Evolutionary conservation across 2,329 filamentous ascomycete genomes (phyloP).

Genomic region (Neopestalotiopsis sp.): DNA sequence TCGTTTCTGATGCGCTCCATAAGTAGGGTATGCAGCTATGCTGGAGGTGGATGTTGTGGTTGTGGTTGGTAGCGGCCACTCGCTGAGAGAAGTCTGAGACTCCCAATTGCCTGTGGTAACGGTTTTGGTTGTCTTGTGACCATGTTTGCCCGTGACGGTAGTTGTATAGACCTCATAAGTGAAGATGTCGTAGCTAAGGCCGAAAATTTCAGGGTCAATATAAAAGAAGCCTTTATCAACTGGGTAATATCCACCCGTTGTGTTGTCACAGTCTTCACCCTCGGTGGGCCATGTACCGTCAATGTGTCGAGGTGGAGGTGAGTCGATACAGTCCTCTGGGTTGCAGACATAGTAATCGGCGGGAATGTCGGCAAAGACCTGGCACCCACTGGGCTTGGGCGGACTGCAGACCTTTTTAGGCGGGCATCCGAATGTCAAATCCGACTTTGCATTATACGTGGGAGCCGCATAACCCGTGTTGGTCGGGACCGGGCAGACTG

Average conservation of each 20-base stretch:
- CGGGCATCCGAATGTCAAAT: conserved; percentile 58
- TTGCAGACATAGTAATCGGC: conserved; percentile 51
- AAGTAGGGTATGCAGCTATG: conserved; percentile 22
- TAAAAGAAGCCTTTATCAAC: conserved; percentile 65
- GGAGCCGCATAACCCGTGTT: conserved; percentile 32
- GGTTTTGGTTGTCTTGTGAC: conserved; percentile 39
- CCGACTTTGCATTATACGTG: conserved; percentile 40
- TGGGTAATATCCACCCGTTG: conserved; percentile 59
- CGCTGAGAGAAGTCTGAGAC: conserved; percentile 54
- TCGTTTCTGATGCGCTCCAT: conserved; percentile 20
- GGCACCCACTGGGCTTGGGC: conserved; percentile 54
- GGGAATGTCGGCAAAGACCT: conserved; percentile 55
- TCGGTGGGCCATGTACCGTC: conserved; percentile 45
- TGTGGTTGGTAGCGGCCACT: conserved; percentile 33
- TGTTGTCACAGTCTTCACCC: conserved; percentile 28
- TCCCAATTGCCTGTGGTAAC: conserved; percentile 61
- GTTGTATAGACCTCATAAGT: conserved; percentile 45
- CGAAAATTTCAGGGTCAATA: conserved; percentile 66
- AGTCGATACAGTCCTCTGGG: conserved; percentile 46
- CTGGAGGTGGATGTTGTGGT: conserved; percentile 29
- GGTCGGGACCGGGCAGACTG: conserved; percentile 51
- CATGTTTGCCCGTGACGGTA: conserved; percentile 37
- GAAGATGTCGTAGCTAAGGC: conserved; percentile 68
- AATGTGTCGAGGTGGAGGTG: conserved; percentile 40
- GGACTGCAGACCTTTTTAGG: conserved; percentile 59